Conservation (phyloP, 352 stramenopile species). For the Phytophthora aleatoria region DNA sequence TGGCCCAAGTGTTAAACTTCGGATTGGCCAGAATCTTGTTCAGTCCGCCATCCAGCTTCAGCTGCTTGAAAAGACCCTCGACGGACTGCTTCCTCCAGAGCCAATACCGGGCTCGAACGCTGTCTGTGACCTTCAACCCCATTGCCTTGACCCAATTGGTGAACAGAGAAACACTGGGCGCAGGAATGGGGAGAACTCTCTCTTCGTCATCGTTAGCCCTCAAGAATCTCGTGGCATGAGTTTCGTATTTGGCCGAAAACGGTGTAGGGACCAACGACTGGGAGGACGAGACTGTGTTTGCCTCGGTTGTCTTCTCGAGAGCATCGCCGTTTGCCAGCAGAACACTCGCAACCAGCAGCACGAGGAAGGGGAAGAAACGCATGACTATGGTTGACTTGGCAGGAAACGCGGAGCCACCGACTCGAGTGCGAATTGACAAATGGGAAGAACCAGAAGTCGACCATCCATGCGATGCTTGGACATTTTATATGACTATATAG, state of each 20-base stretch:
- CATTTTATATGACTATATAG: no score
- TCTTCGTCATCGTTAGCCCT: conserved; percentile 2
- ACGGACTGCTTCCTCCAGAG: conserved; percentile 3
- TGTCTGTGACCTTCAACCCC: conserved; percentile 4
- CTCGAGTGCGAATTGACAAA: neutral
- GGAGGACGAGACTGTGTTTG: neutral
- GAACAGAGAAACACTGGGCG: neutral
- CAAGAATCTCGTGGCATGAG: neutral
- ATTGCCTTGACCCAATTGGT: conserved; percentile 4
- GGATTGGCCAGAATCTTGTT: conserved; percentile 5
- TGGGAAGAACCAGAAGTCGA: neutral
- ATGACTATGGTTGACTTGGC: neutral
- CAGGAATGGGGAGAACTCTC: neutral
- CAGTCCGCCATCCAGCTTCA: conserved; percentile 11
- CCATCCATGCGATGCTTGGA: no score
- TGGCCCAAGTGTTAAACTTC: conserved; percentile 6
- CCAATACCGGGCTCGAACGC: conserved; percentile 9
- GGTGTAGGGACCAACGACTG: neutral
- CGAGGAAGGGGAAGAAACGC: neutral
- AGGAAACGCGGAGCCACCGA: neutral
- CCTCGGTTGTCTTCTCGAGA: neutral
- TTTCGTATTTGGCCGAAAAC: neutral
- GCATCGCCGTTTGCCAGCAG: neutral
- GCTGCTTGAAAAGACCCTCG: conserved; percentile 9
- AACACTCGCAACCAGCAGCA: neutral